phyloP scores from a whole-genome alignment of 257 asterid genomes.

The Avicennia marina region DNA sequence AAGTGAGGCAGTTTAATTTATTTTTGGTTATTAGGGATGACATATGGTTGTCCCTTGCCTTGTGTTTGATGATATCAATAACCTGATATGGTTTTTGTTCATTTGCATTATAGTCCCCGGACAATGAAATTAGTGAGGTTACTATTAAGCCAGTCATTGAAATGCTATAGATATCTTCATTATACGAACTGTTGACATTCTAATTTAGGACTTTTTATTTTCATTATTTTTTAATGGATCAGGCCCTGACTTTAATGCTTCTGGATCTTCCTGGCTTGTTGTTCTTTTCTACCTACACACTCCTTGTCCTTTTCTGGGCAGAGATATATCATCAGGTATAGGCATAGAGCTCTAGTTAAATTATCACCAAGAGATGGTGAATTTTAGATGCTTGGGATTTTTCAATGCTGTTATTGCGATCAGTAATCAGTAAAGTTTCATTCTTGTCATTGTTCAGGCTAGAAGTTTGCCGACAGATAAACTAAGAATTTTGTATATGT shows the following conservation, averaged over 20 bases:
- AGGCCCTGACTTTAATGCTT: conserved; percentile 60
- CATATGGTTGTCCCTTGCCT: background rate
- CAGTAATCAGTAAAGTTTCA: conserved; percentile 21
- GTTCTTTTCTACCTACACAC: conserved; percentile 87
- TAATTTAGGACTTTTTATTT: background rate
- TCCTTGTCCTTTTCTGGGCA: conserved; percentile 95
- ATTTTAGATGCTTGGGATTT: conserved; percentile 16
- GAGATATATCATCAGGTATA: conserved; percentile 95
- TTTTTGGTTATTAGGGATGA: background rate
- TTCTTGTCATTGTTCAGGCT: conserved; percentile 56
- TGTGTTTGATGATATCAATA: background rate
- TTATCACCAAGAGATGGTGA: background rate
- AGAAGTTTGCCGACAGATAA: conserved; percentile 87
- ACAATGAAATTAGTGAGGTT: conserved; percentile 9
- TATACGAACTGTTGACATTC: background rate
- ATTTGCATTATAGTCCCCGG: conserved; percentile 4
- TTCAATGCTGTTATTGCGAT: conserved; percentile 9
- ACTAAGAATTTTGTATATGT: conserved; percentile 59
- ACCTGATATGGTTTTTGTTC: background rate
- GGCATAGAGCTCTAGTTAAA: conserved; percentile 18
- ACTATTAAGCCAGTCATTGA: background rate
- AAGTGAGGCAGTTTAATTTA: too few relatives aligned
- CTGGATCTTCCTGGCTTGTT: conserved; percentile 89
- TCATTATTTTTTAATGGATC: conserved; percentile 16
- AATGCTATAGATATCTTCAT: conserved; percentile 1